Conservation (phyloP, 306 rosid species). For the Medicago lupulina region DNA sequence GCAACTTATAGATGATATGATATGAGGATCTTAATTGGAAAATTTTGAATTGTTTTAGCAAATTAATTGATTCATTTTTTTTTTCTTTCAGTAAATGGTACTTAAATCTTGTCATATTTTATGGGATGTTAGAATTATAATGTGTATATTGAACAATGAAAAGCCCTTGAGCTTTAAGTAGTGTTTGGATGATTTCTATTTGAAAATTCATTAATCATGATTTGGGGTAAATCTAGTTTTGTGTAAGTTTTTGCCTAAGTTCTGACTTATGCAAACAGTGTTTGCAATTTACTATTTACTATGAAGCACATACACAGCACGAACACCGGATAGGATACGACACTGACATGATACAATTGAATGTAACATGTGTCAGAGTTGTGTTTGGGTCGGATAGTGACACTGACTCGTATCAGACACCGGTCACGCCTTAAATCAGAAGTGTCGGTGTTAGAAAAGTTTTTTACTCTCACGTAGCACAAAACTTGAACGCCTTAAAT, state of each 20-base stretch:
- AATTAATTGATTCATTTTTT: not conserved
- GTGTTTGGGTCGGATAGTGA: no score
- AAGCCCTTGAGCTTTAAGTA: constrained; percentile 22
- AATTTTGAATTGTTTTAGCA: constrained; percentile 14
- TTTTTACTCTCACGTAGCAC: no score
- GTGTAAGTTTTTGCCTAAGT: not conserved
- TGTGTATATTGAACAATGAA: constrained; percentile 15
- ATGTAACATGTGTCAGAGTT: no score
- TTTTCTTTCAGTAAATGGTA: not conserved
- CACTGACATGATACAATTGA: no score
- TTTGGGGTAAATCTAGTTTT: not conserved
- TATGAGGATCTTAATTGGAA: constrained; percentile 39
- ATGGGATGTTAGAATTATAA: not conserved
- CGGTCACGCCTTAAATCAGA: no score
- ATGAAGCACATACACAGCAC: no score
- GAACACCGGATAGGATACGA: no score
- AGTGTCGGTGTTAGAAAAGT: no score
- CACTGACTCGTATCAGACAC: no score
- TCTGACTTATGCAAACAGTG: no score
- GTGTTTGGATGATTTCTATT: constrained; percentile 15
- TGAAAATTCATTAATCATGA: not conserved
- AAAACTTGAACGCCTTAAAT: not conserved
- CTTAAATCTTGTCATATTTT: not conserved
- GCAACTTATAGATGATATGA: not conserved
- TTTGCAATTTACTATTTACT: no score